Conservation (phyloP, 306 rosid genomes). For the Pueraria montana region DNA sequence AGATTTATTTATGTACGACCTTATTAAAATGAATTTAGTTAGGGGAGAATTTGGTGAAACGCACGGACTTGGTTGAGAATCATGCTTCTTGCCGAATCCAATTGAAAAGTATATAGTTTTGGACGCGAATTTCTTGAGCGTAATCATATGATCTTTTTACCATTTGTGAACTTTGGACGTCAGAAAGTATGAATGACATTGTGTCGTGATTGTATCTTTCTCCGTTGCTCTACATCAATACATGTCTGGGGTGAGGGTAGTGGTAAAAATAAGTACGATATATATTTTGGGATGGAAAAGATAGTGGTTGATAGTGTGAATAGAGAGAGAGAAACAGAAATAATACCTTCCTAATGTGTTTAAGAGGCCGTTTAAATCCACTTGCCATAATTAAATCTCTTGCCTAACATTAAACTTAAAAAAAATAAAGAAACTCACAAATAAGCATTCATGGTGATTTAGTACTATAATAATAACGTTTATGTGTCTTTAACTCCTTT, state of each 20-base stretch:
- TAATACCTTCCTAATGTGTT: not conserved
- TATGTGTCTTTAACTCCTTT: not conserved
- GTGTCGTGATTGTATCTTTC: not conserved
- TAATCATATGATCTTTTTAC: not conserved
- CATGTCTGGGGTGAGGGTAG: too few species aligned
- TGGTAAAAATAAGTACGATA: too few species aligned
- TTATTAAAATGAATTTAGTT: slow-evolving; percentile 18
- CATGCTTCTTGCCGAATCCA: slow-evolving; percentile 58
- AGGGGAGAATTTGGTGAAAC: slow-evolving; percentile 52
- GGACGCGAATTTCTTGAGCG: slow-evolving; percentile 9
- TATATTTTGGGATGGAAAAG: too few species aligned
- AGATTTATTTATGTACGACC: too few species aligned
- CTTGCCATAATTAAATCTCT: not conserved
- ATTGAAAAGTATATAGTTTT: not conserved
- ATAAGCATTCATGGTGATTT: slow-evolving; percentile 25
- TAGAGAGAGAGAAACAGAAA: not conserved
- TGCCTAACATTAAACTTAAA: not conserved
- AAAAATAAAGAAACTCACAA: slow-evolving; percentile 5
- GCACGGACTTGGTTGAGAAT: slow-evolving; percentile 37
- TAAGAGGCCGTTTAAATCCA: slow-evolving; percentile 29
- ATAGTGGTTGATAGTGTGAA: not conserved
- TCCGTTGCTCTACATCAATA: not conserved
- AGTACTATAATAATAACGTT: not conserved
- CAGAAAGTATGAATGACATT: not conserved
- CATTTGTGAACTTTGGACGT: slow-evolving; percentile 14